Evolutionary conservation across 805 yeast species (phyloP).

Genomic region (Candida montana): DNA sequence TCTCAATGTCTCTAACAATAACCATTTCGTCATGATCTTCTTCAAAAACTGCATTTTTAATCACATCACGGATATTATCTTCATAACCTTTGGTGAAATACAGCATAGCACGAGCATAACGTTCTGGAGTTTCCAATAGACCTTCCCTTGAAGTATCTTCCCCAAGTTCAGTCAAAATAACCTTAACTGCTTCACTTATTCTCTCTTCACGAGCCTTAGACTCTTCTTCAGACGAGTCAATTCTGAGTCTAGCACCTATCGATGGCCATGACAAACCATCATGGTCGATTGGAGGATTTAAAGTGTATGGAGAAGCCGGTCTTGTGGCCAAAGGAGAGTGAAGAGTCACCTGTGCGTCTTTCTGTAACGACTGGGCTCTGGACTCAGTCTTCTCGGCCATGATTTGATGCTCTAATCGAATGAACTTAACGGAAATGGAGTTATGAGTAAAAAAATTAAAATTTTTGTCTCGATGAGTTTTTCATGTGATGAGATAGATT

Average conservation of each 20-base stretch:
- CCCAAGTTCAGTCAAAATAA: slow-evolving; percentile 69
- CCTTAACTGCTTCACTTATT: slow-evolving; percentile 78
- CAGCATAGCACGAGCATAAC: slow-evolving; percentile 95
- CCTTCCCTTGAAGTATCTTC: slow-evolving; percentile 91
- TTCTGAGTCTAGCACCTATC: slow-evolving; percentile 71
- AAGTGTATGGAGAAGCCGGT: slow-evolving; percentile 77
- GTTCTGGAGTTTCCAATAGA: slow-evolving; percentile 84
- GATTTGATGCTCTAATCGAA: too few relatives aligned
- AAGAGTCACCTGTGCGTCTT: neutral
- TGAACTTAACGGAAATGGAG: too few relatives aligned
- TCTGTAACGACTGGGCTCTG: neutral
- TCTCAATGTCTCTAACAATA: slow-evolving; percentile 89
- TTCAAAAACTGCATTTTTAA: slow-evolving; percentile 92
- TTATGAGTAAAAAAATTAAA: too few relatives aligned
- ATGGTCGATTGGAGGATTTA: slow-evolving; percentile 79
- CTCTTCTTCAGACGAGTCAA: slow-evolving; percentile 65
- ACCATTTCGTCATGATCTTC: slow-evolving; percentile 99
- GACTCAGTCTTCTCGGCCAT: neutral
- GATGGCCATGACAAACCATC: slow-evolving; percentile 96
- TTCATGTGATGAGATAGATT: neutral
- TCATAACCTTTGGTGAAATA: slow-evolving; percentile 96
- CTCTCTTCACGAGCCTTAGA: slow-evolving; percentile 61
- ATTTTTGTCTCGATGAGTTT: neutral
- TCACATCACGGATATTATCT: slow-evolving; percentile 85
- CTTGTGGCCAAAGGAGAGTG: slow-evolving; percentile 64